Evolutionary conservation across 139 green algal species (phyloP), one percentile per base, ranked within the genome.

Genomic region (Chlorella sp.): DNA sequence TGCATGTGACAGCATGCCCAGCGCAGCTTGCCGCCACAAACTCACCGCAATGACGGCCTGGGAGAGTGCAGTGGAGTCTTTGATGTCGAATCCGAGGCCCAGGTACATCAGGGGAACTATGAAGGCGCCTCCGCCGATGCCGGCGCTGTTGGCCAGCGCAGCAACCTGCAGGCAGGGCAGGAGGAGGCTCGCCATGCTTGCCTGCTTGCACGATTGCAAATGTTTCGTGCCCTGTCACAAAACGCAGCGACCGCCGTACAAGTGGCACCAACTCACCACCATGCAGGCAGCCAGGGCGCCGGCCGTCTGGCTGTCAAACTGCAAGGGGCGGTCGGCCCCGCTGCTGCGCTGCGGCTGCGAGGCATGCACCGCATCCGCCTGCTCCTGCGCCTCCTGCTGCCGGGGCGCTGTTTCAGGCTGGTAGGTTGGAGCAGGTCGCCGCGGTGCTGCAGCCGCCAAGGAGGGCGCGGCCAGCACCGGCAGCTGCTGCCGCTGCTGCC

Each of bases 21-120:
- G 69, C 38, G 32, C 11, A 30, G 41, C 26, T 3, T 38, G 69
- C 19, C 38, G 38, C 22, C 22, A 16, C 19, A 19, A 40, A 40
- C 74, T 43, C 46, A 81, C 87, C 56, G 88, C 87, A 44, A 93
- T 93, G 0, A 85, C 81, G 22, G 86, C 88, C 60, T 93, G 90
- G 2, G 73, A 84, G 28, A 92, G 81, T 1, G 85, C 90, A 36
- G 88, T 91, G 32, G 84, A 36, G 13, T 70, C 84, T 69, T 93
- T 93, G 19, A 93, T 69, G 36, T 46, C 81, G 46, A 92, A 92
- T 24, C 87, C 60, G 8, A 91, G 51, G 1, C 91, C 54, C 0
- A 87, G 67, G 46, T 86, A 88, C 75, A 93, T 91, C 2, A 93
- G 51, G 0, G 88, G 90, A 30, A 92, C 88, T 64, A 91, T 90